Conservation (phyloP, 306 rosid genomes). For the Cicer judaicum region DNA sequence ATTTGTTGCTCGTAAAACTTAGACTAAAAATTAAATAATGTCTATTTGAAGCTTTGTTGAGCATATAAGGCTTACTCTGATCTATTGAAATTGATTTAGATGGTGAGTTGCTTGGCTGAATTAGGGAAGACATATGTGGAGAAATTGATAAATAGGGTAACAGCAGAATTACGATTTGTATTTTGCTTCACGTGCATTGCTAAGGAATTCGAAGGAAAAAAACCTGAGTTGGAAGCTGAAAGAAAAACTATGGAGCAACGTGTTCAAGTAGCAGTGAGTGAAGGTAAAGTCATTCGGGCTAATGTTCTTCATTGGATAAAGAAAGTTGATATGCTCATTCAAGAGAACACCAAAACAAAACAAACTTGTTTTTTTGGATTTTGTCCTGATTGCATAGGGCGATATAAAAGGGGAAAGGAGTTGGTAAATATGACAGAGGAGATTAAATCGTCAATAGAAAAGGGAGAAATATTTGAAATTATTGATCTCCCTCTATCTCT, state of each 20-base stretch:
- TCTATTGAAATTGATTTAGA: slow-evolving; percentile 16
- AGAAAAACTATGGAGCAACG: rapidly evolving
- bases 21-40: too few species aligned
- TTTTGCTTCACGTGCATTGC: slow-evolving; percentile 2
- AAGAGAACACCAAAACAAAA: slow-evolving; percentile 8
- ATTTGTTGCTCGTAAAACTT: background rate
- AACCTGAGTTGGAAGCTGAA: background rate
- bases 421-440: background rate
- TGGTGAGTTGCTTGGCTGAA: background rate
- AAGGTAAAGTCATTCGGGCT: background rate
- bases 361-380: slow-evolving; percentile 1
- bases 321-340: background rate
- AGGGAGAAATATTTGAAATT: background rate
- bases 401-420: slow-evolving; percentile 6
- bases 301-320: background rate
- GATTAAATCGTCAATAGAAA: background rate
- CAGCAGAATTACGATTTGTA: background rate
- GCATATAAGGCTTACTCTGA: too few species aligned
- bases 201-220: background rate
- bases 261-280: background rate
- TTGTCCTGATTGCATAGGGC: slow-evolving; percentile 16
- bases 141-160: background rate
- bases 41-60: too few species aligned
- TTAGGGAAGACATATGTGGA: background rate
- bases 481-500: background rate